Conservation (phyloP, 2,329 filamentous ascomycete genomes). For the Apiospora koreana region DNA sequence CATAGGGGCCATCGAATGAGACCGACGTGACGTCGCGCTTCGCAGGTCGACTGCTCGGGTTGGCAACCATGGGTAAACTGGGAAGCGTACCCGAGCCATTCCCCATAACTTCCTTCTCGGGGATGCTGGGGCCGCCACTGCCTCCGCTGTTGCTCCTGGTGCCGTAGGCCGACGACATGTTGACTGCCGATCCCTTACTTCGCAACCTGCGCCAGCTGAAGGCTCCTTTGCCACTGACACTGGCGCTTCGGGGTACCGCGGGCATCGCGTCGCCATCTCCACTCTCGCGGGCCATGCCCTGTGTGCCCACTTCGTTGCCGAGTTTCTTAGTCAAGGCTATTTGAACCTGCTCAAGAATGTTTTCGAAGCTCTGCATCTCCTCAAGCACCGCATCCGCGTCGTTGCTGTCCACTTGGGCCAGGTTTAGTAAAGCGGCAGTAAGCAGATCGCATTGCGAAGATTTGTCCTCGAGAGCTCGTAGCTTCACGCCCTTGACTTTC, state of each 20-base stretch:
- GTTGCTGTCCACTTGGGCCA: slow-evolving; percentile 80
- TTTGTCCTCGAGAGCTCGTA: slow-evolving; percentile 92
- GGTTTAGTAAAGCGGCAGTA: slow-evolving; percentile 82
- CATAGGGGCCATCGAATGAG: slow-evolving; percentile 80
- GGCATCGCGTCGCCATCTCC: slow-evolving; percentile 37
- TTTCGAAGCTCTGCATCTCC: slow-evolving; percentile 90
- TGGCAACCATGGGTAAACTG: slow-evolving; percentile 74
- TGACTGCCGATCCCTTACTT: slow-evolving; percentile 80
- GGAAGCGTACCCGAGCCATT: slow-evolving; percentile 66
- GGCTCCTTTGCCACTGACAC: slow-evolving; percentile 71
- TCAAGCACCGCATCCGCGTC: slow-evolving; percentile 91
- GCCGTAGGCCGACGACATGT: slow-evolving; percentile 53
- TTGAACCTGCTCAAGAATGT: slow-evolving; percentile 84
- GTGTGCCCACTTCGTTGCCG: slow-evolving; percentile 88
- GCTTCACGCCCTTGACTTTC: slow-evolving; percentile 90
- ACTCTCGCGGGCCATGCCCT: slow-evolving; percentile 54
- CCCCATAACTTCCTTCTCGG: slow-evolving; percentile 50
- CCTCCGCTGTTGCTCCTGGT: slow-evolving; percentile 41
- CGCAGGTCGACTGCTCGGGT: slow-evolving; percentile 65
- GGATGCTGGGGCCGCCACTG: slow-evolving; percentile 30
- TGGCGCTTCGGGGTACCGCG: slow-evolving; percentile 55
- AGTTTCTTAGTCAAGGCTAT: slow-evolving; percentile 75
- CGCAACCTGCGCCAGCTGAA: slow-evolving; percentile 90
- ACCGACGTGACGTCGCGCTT: slow-evolving; percentile 71
- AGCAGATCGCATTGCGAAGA: slow-evolving; percentile 87